Evolutionary conservation across 257 asterid genomes (phyloP).

Genomic region (Nicotiana knightiana): DNA sequence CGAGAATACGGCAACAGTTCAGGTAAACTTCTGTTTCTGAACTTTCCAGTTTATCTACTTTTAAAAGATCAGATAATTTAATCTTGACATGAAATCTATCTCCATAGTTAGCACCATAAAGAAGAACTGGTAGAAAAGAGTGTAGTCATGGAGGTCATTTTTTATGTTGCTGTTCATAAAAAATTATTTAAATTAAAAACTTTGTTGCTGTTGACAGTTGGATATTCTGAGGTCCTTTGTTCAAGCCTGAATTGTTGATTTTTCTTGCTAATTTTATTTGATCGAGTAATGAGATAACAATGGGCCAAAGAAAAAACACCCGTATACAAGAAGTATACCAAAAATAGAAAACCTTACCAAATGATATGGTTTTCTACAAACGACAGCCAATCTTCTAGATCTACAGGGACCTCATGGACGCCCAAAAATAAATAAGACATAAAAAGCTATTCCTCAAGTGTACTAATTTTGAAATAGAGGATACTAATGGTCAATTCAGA

Average conservation of each 20-base stretch:
- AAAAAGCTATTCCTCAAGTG: no score
- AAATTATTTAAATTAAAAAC: no score
- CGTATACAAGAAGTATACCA: no score
- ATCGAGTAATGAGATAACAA: no score
- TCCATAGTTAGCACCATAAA: neutral
- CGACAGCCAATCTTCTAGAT: no score
- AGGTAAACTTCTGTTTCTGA: conserved; percentile 35
- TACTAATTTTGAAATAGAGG: neutral
- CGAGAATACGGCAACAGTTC: conserved; percentile 85
- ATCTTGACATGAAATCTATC: neutral
- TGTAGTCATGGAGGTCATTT: neutral
- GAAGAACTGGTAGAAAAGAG: neutral
- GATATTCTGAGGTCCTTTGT: neutral
- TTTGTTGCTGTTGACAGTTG: neutral
- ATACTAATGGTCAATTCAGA: neutral
- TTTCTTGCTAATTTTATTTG: neutral
- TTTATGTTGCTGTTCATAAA: neutral
- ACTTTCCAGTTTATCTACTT: neutral
- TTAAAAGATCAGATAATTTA: neutral
- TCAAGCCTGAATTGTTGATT: neutral
- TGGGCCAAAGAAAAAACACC: no score
- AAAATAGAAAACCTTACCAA: no score
- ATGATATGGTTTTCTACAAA: no score
- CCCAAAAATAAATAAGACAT: no score
- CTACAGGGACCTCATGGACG: no score